Percentiles rank a stretch among this genome's conserved stretches.
Conservation (phyloP, 768 basidiomycete genomes). For the Mycena capillaripes region DNA sequence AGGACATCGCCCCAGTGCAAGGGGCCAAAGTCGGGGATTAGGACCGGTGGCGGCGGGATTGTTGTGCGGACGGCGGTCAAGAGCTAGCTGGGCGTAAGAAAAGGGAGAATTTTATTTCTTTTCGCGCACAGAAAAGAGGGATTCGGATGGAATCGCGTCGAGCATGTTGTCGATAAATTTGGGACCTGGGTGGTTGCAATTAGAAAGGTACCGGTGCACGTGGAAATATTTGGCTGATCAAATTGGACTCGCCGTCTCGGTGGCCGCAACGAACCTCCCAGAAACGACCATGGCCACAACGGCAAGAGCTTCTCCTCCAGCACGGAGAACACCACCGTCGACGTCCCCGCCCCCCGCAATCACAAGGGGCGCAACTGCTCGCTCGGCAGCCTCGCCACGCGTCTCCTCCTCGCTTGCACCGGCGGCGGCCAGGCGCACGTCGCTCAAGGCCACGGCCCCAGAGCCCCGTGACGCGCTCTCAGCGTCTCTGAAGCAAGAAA, state of each 20-base stretch:
- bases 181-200: too few relatives aligned
- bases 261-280: not conserved
- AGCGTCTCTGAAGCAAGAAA: slow-evolving; percentile 79
- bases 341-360: slow-evolving; percentile 60
- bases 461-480: slow-evolving; percentile 71
- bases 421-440: slow-evolving; percentile 62
- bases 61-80: slow-evolving; percentile 53
- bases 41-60: slow-evolving; percentile 3
- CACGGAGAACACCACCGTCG: slow-evolving; percentile 62
- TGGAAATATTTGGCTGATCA: slow-evolving; percentile 16
- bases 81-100: slow-evolving; percentile 52
- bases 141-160: slow-evolving; percentile 23
- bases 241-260: not conserved
- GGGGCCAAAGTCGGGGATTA: not conserved
- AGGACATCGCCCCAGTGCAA: slow-evolving; percentile 72
- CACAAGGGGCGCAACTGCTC: slow-evolving; percentile 70
- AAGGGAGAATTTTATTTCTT: slow-evolving; percentile 7
- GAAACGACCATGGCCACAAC: slow-evolving; percentile 58
- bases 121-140: slow-evolving; percentile 27
- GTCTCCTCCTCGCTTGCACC: slow-evolving; percentile 65
- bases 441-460: slow-evolving; percentile 61
- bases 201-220: slow-evolving; percentile 18
- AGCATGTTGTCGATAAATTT: slow-evolving; percentile 8
- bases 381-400: slow-evolving; percentile 75
- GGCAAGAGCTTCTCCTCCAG: slow-evolving; percentile 61